Percentiles rank a stretch among this genome's conserved stretches.
Evolutionary conservation across 2,329 filamentous ascomycete genomes (phyloP).

Genomic region (Curvularia hawaiiensis): DNA sequence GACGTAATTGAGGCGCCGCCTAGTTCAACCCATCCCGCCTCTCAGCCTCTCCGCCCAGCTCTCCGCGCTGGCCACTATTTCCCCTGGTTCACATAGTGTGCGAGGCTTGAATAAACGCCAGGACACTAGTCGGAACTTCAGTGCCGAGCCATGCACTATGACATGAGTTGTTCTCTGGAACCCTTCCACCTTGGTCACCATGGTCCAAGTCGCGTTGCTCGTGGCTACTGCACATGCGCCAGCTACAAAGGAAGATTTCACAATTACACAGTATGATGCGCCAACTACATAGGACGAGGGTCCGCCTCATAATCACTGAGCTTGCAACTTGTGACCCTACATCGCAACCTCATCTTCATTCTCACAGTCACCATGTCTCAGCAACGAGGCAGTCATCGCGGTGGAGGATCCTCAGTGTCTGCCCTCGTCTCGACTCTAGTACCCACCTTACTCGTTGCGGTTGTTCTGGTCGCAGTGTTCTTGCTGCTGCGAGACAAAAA

Average conservation of each 20-base stretch:
- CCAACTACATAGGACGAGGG: constrained; percentile 3
- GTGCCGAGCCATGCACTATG: constrained; percentile 11
- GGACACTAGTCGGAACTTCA: constrained; percentile 6
- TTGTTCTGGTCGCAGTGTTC: constrained; percentile 44
- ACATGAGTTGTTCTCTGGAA: not conserved
- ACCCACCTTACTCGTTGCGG: constrained; percentile 35
- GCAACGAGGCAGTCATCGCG: constrained; percentile 4
- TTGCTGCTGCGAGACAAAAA: constrained; percentile 50
- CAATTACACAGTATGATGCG: constrained; percentile 3
- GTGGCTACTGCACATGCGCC: not conserved
- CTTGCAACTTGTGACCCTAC: not conserved
- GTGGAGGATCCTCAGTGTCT: constrained; percentile 42
- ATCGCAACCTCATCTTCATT: not conserved
- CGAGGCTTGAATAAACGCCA: not conserved
- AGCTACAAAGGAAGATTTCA: no score
- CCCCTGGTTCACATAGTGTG: constrained; percentile 1
- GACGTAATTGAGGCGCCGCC: constrained; percentile 4
- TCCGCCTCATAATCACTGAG: not conserved
- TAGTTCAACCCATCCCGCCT: not conserved
- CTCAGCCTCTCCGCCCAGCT: not conserved
- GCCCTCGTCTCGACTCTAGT: constrained; percentile 43
- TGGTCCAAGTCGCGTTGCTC: constrained; percentile 2
- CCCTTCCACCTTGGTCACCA: constrained; percentile 4
- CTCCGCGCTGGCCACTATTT: constrained; percentile 2
- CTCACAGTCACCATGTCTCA: constrained; percentile 1